phyloP scores from a whole-genome alignment of 306 rosid genomes.

The Gleditsia sinensis region DNA sequence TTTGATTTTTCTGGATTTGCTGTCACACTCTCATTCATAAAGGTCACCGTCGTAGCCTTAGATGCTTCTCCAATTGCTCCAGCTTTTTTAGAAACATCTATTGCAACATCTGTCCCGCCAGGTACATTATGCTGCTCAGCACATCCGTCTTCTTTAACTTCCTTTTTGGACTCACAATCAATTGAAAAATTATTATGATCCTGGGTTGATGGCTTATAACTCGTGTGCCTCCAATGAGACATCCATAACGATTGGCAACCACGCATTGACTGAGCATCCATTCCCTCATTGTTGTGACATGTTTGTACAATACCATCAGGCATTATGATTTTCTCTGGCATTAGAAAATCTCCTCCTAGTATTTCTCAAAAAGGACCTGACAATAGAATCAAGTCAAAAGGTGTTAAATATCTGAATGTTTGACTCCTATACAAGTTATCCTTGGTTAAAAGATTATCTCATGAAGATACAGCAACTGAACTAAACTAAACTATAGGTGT shows the following conservation, averaged over 20 bases:
- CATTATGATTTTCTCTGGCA: conserved; percentile 41
- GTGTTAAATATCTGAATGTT: conserved; percentile 3
- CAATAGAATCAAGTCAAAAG: conserved; percentile 20
- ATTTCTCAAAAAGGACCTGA: conserved; percentile 33
- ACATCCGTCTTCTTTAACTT: conserved; percentile 37
- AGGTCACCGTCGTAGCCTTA: conserved; percentile 34
- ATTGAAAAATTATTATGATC: conserved; percentile 29
- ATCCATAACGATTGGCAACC: conserved; percentile 63
- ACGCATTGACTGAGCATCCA: conserved; percentile 37
- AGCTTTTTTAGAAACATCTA: conserved; percentile 25
- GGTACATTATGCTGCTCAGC: conserved; percentile 38
- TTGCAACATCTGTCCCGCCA: conserved; percentile 33
- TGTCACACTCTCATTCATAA: conserved; percentile 32
- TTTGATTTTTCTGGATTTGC: conserved; percentile 34
- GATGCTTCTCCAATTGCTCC: conserved; percentile 46
- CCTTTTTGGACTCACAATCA: conserved; percentile 43
- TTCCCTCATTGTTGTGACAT: conserved; percentile 39
- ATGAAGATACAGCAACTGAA: conserved; percentile 25
- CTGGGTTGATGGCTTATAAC: conserved; percentile 47
- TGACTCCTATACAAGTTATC: background rate
- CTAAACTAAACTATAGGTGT: conserved; percentile 28
- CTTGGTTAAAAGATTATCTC: background rate
- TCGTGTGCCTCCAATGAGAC: conserved; percentile 65
- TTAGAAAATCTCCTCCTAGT: background rate
- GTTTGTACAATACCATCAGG: conserved; percentile 45